Evolutionary conservation across 768 basidiomycete species (phyloP), one percentile per base, ranked within the genome.

Genomic region (Russula brevipes): DNA sequence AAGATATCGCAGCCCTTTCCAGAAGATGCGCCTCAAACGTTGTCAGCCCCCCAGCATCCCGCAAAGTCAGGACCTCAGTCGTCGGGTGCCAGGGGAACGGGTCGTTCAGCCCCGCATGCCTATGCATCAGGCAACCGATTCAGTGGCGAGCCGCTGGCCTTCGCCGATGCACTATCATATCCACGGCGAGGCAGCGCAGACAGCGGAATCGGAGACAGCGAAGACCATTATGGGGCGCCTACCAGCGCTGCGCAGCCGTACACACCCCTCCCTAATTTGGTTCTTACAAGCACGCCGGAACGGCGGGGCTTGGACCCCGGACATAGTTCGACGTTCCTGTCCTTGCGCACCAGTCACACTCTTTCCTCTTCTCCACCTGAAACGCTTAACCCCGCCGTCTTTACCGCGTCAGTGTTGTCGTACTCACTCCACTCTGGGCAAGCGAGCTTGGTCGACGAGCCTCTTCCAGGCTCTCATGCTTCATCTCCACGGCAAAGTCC

Each of bases 101-200:
- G 19, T 16, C 57, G 19, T 41, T 24, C 10, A 7, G 33, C 16
- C 5, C 38, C 33, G 4, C 67, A 68, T 45, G 67, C 65, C 12
- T 68, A 68, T 30, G 67, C 67, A 4, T 52, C 36, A 5, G 46
- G 55, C 19, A 47, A 54, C 39, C 49, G 55, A 8, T 38, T 44
- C 52, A 58, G 58, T 17, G 55, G 65, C 9, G 65, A 35, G 14
- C 61, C 67, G 31, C 81, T 84, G 45, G 85, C 83, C 11, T 79
- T 89, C 8, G 86, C 82, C 9, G 86, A 88, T 63, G 82, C 84
- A 17, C 76, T 91, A 41, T 80, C 79, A 2, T 80, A 81, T 68
- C 75, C 47, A 63, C 66, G 71, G 66, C 50, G 60, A 41, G 52
- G 60, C 16, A 76, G 74, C 57, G 64, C 64, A 3, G 81, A 82